Evolutionary conservation across 306 rosid species (phyloP).

Genomic region (Calophaca sinica): DNA sequence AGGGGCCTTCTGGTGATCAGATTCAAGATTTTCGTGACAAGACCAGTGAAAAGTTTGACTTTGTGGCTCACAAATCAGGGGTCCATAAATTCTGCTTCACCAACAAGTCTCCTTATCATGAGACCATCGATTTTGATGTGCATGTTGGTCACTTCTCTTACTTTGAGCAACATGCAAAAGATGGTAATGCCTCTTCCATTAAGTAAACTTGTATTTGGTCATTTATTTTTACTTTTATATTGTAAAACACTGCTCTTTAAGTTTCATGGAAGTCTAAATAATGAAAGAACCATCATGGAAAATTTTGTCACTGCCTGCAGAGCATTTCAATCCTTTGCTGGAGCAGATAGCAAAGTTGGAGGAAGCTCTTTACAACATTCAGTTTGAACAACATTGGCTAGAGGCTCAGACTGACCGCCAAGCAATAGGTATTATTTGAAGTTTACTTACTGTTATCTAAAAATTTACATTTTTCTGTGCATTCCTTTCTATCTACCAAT

Average conservation of each 20-base stretch:
- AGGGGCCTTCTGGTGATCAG: constrained; percentile 87
- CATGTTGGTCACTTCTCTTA: constrained; percentile 81
- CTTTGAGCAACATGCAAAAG: constrained; percentile 89
- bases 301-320: constrained; percentile 57
- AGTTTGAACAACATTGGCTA: constrained; percentile 96
- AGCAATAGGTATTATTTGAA: constrained; percentile 71
- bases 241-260: constrained; percentile 15
- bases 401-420: constrained; percentile 96
- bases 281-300: constrained; percentile 15
- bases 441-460: constrained; percentile 23
- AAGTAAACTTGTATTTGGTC: background rate
- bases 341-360: constrained; percentile 90
- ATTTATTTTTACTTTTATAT: background rate
- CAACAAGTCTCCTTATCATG: constrained; percentile 83
- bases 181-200: constrained; percentile 61
- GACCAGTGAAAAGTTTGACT: constrained; percentile 65
- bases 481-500: background rate
- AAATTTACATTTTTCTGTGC: constrained; percentile 3
- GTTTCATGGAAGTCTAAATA: background rate
- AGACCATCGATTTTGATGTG: constrained; percentile 79
- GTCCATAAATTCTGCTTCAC: constrained; percentile 76
- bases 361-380: constrained; percentile 90
- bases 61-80: constrained; percentile 68
- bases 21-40: constrained; percentile 71
- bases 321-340: constrained; percentile 85